A percentile compares a stretch with the other conserved stretches of the same genome.
Evolutionary conservation across 2,329 filamentous ascomycete genomes (phyloP).

Genomic region (Verticillium longisporum): DNA sequence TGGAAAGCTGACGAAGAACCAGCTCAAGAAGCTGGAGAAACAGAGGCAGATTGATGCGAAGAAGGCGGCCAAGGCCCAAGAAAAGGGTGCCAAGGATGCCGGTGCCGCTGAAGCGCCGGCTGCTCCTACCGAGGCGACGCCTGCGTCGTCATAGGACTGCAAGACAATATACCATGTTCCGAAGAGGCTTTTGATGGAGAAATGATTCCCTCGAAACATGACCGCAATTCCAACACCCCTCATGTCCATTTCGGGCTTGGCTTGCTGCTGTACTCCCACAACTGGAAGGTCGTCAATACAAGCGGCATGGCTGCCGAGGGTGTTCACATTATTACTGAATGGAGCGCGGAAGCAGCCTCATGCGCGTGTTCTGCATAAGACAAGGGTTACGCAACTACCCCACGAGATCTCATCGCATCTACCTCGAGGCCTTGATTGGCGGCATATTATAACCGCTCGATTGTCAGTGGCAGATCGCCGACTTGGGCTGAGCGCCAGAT

Average conservation of each 20-base stretch:
- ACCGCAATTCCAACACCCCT: neutral
- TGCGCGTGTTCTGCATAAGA: neutral
- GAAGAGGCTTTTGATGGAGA: neutral
- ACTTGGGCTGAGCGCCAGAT: neutral
- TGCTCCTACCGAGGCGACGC: neutral
- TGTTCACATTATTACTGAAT: neutral
- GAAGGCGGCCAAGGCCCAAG: slow-evolving; percentile 46
- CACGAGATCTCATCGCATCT: neutral
- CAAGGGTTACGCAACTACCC: neutral
- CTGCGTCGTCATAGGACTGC: neutral
- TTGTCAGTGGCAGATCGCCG: neutral
- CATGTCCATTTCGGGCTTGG: neutral
- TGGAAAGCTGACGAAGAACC: slow-evolving; percentile 43
- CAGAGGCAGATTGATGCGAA: slow-evolving; percentile 42
- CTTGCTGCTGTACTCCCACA: neutral
- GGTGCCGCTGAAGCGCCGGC: neutral
- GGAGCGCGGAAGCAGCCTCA: neutral
- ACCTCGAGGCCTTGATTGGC: neutral
- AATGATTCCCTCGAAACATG: neutral
- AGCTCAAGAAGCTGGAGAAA: slow-evolving; percentile 46
- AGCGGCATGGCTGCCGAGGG: neutral
- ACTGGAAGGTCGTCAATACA: neutral
- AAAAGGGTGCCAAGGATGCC: slow-evolving; percentile 24
- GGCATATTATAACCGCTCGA: neutral
- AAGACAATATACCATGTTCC: neutral